Base-by-base conservation (phyloP, 345 rosid species). In the Passiflora organensis region DNA sequence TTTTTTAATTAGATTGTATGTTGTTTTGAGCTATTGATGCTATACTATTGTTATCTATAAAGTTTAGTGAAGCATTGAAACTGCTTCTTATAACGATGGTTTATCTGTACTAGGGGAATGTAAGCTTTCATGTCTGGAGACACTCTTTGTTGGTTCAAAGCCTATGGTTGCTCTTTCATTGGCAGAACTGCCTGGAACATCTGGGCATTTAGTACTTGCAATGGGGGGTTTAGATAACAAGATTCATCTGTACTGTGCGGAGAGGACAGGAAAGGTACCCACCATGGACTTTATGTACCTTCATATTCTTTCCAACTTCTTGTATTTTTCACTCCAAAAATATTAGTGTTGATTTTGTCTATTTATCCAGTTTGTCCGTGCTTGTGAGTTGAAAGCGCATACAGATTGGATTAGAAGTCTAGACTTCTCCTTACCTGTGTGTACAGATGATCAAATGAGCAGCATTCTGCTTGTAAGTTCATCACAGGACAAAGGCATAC, bases 311-410 rank as follows among this genome's bases (percentile, higher is more conserved):
- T 56, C 52, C 1, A 10, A 37, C 38, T 17, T 24, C 20, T 23
- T 34, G 34, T 55, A 10, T 48, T 49, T 55, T 48, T 48, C 53
- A 20, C 32, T 37, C 49, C 16, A 12, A 58, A 53, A 44, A 36
- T 55, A 48, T 34, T 44, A 45, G 25, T 63, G 50, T 23, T 60
- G 58, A 49, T 25, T 57, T 52, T 64, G 12, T 61, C 9, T 2
- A 28, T 28, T 3, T 43, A 17, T 72, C 53, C 78, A 91, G 96
- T 84, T 86, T 70, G 73, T 75, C 43, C 83, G 49, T 65, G 89
- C 82, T 63, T 89, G 94, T 72, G 95, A 84, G 71, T 74, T 93
- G 64, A 89, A 89, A 80, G 99, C 89, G 63, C 99, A 86, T 80
- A 78, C 85, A 0, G 95, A 93, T 72, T 86, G 99, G 99, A 83